These are phyloP conservation scores for Coemansia aciculifera DNA, from an alignment of 192 early-diverging fungal species.

Conservation along the genomic window DNA sequence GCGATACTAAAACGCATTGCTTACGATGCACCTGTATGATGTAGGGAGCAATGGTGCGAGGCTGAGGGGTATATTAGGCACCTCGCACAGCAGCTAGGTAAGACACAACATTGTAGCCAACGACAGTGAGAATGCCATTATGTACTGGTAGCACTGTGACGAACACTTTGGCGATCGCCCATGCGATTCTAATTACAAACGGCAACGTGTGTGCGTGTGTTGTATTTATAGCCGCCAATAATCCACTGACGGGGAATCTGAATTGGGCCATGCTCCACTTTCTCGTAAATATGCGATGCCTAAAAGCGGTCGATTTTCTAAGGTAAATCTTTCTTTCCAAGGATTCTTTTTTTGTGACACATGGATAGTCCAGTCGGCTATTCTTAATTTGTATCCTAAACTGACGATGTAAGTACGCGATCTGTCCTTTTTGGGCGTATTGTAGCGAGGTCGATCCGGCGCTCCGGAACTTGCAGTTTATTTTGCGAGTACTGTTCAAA, in stretches of 20 bases:
- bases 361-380: background rate
- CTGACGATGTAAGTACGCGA: background rate
- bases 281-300: slow-evolving; percentile 43
- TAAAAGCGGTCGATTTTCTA: slow-evolving; percentile 52
- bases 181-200: slow-evolving; percentile 5
- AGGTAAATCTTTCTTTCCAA: background rate
- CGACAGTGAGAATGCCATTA: background rate
- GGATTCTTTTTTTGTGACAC: background rate
- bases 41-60: slow-evolving; percentile 40
- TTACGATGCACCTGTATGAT: background rate
- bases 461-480: slow-evolving; percentile 38
- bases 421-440: background rate
- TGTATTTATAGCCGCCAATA: slow-evolving; percentile 38
- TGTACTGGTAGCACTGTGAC: background rate
- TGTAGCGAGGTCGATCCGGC: slow-evolving; percentile 30
- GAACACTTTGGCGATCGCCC: background rate
- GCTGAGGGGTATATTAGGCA: slow-evolving; percentile 32
- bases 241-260: slow-evolving; percentile 44
- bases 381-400: background rate
- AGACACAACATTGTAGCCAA: background rate
- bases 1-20: background rate
- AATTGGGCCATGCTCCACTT: slow-evolving; percentile 52
- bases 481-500: slow-evolving; percentile 37
- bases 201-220: slow-evolving; percentile 1
- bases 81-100: slow-evolving; percentile 41